phyloP scores from a whole-genome alignment of 208 protist species.

The Entamoeba histolytica region DNA sequence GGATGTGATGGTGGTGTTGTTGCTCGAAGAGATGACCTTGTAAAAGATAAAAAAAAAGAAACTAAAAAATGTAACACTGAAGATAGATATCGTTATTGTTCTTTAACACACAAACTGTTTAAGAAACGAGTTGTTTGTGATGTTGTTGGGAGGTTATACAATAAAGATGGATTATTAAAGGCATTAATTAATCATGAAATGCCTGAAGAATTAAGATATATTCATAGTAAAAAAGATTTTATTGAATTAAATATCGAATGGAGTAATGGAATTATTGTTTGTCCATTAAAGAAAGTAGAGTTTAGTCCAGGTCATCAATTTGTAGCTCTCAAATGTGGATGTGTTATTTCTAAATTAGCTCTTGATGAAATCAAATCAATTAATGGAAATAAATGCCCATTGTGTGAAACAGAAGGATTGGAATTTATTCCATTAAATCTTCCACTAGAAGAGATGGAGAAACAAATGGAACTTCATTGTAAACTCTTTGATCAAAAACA shows the following conservation, averaged over 20 bases:
- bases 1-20: neutral
- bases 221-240: neutral
- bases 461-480: neutral
- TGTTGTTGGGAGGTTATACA: neutral
- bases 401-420: neutral
- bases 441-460: neutral
- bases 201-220: neutral
- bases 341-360: neutral
- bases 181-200: neutral
- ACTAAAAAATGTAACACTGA: neutral
- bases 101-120: neutral
- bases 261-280: neutral
- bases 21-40: neutral
- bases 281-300: neutral
- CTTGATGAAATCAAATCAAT: neutral
- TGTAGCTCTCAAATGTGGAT: neutral
- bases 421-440: neutral
- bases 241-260: neutral
- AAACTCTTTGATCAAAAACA: neutral
- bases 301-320: neutral
- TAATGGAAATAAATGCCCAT: neutral
- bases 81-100: neutral
- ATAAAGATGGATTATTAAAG: neutral
- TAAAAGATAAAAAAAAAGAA: neutral
- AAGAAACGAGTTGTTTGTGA: neutral